Evolutionary conservation across 116 monocot species (phyloP).

Genomic region (Trichopus zeylanicus): DNA sequence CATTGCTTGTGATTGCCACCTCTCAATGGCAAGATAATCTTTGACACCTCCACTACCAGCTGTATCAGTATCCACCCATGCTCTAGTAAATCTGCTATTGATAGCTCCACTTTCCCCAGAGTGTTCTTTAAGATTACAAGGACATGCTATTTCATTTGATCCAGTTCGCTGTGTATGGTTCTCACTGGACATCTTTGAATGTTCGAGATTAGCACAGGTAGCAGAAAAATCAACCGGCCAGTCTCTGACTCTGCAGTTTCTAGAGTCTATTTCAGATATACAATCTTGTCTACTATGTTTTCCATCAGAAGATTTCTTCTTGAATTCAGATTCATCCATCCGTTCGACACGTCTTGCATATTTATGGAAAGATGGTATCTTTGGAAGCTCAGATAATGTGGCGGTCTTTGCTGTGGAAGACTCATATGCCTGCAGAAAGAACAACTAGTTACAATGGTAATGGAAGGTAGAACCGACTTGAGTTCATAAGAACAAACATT

Average conservation of each 20-base stretch:
- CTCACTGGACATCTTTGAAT: slow-evolving; percentile 49
- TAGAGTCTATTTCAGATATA: slow-evolving; percentile 87
- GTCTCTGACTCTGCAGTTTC: slow-evolving; percentile 69
- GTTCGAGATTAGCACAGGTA: slow-evolving; percentile 33
- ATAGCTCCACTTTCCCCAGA: slow-evolving; percentile 65
- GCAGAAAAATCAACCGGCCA: slow-evolving; percentile 75
- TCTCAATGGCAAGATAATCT: slow-evolving; percentile 86
- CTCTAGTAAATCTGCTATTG: slow-evolving; percentile 64
- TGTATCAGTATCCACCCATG: slow-evolving; percentile 94
- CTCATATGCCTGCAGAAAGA: slow-evolving; percentile 68
- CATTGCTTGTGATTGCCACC: slow-evolving; percentile 97
- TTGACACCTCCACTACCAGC: slow-evolving; percentile 73
- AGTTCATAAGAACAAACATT: slow-evolving; percentile 1
- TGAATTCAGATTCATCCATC: slow-evolving; percentile 63
- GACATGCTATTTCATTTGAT: slow-evolving; percentile 46
- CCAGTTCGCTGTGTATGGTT: slow-evolving; percentile 25
- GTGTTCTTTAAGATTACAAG: slow-evolving; percentile 46
- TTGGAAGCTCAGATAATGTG: slow-evolving; percentile 66
- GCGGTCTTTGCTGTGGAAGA: slow-evolving; percentile 60
- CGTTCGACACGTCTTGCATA: slow-evolving; percentile 78
- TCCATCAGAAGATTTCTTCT: slow-evolving; percentile 42
- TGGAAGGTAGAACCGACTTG: background rate
- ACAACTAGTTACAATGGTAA: background rate
- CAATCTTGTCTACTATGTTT: slow-evolving; percentile 60
- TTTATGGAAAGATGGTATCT: slow-evolving; percentile 97